These are phyloP conservation scores for Cutaneotrichosporon sp. DNA, from an alignment of 1,284 basidiomycete genomes.

Conservation along the genomic window DNA sequence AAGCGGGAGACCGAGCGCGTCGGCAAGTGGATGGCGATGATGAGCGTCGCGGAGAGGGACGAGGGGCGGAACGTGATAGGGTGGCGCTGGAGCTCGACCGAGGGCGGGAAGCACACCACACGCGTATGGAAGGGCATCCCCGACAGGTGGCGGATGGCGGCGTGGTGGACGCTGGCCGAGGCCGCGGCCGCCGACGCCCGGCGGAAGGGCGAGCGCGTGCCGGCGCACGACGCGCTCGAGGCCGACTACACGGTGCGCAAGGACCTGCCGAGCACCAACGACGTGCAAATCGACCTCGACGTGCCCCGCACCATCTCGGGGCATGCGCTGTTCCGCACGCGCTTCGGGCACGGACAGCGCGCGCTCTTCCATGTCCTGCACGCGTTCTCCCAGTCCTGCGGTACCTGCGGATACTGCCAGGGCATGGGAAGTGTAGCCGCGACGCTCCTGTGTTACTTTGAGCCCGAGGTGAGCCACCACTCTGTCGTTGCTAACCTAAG, in stretches of 20 bases:
- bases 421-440: slow-evolving; percentile 99
- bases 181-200: slow-evolving; percentile 36
- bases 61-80: slow-evolving; percentile 71
- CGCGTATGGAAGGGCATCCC: slow-evolving; percentile 91
- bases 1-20: slow-evolving; percentile 70
- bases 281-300: slow-evolving; percentile 98
- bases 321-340: slow-evolving; percentile 89
- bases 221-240: slow-evolving; percentile 32
- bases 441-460: slow-evolving; percentile 89
- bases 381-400: slow-evolving; percentile 80
- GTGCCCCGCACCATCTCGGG: slow-evolving; percentile 95
- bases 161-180: slow-evolving; percentile 76
- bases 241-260: slow-evolving; percentile 64
- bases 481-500: slow-evolving; percentile 34
- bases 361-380: slow-evolving; percentile 94
- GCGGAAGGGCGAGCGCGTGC: background rate
- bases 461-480: slow-evolving; percentile 64
- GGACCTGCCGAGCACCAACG: slow-evolving; percentile 79
- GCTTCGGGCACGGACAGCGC: slow-evolving; percentile 93
- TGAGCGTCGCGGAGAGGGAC: slow-evolving; percentile 65
- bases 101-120: slow-evolving; percentile 60
- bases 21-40: slow-evolving; percentile 86
- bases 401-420: slow-evolving; percentile 94
- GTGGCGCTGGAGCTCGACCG: slow-evolving; percentile 68
- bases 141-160: slow-evolving; percentile 90